Evolutionary conservation across 768 basidiomycete genomes (phyloP).

Genomic region (Suillus cothurnatus): DNA sequence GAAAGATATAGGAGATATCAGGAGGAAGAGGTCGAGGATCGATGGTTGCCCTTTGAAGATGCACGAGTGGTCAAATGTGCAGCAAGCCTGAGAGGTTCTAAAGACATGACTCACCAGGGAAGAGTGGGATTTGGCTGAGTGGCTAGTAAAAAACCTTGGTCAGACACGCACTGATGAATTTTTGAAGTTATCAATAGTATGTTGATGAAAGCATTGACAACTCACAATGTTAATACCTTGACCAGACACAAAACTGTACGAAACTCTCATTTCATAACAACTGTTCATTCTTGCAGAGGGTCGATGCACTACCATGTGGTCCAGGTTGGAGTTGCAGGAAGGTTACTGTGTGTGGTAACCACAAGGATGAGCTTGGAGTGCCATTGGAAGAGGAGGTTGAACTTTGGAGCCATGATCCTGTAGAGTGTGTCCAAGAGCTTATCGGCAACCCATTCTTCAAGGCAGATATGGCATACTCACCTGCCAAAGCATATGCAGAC

Average conservation of each 20-base stretch:
- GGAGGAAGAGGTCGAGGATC: neutral
- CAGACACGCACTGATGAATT: no score
- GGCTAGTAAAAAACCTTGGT: no score
- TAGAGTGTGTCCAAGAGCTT: no score
- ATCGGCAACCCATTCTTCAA: neutral
- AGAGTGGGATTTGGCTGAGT: no score
- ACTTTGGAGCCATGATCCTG: no score
- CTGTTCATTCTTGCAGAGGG: slow-evolving; percentile 20
- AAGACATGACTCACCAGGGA: no score
- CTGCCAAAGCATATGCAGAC: slow-evolving; percentile 12
- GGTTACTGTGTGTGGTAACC: slow-evolving; percentile 23
- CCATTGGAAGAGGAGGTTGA: neutral
- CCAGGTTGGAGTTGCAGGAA: slow-evolving; percentile 25
- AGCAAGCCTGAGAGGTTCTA: no score
- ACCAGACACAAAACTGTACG: slow-evolving; percentile 7
- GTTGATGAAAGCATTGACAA: neutral
- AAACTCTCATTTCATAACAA: slow-evolving; percentile 30
- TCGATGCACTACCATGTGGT: slow-evolving; percentile 24
- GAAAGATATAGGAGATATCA: neutral
- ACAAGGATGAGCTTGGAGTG: slow-evolving; percentile 13
- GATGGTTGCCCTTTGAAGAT: slow-evolving; percentile 27
- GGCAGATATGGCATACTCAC: slow-evolving; percentile 10
- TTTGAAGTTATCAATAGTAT: no score
- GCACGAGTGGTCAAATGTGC: no score
- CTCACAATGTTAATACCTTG: neutral